phyloP scores from a whole-genome alignment of 2,329 filamentous ascomycete species.

The Septoria petroselini region DNA sequence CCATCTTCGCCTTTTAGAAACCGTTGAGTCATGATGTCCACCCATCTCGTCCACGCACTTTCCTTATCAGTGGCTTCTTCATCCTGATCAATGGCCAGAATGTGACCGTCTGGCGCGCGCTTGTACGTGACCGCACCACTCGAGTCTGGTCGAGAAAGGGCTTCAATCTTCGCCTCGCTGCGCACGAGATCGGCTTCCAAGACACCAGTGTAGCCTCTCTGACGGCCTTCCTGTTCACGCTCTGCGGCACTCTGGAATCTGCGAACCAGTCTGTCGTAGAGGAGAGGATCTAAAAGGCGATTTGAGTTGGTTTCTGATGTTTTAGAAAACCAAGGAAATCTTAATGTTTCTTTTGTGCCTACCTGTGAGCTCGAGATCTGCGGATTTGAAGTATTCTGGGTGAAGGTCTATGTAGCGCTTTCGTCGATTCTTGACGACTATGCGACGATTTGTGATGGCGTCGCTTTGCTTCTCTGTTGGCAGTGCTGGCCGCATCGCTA shows the following conservation, averaged over 20 bases:
- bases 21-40: slow-evolving; percentile 65
- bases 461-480: not conserved
- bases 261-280: slow-evolving; percentile 78
- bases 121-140: slow-evolving; percentile 51
- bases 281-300: slow-evolving; percentile 61
- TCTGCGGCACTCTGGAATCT: slow-evolving; percentile 71
- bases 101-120: slow-evolving; percentile 54
- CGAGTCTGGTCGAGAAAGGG: slow-evolving; percentile 54
- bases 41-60: slow-evolving; percentile 68
- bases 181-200: slow-evolving; percentile 74
- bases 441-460: slow-evolving; percentile 10
- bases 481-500: not conserved
- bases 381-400: slow-evolving; percentile 64
- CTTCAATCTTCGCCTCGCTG: slow-evolving; percentile 70
- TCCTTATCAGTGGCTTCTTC: slow-evolving; percentile 54
- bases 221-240: slow-evolving; percentile 67
- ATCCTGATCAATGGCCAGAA: slow-evolving; percentile 57
- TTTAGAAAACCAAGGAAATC: slow-evolving; percentile 7
- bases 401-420: slow-evolving; percentile 71
- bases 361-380: slow-evolving; percentile 62
- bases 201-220: slow-evolving; percentile 73
- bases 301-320: slow-evolving; percentile 6
- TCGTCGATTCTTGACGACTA: slow-evolving; percentile 64
- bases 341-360: slow-evolving; percentile 9
- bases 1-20: slow-evolving; percentile 72